These are phyloP conservation scores for Baudoinia panamericana DNA, from an alignment of 495 filamentous ascomycete species.

Conservation along the genomic window DNA sequence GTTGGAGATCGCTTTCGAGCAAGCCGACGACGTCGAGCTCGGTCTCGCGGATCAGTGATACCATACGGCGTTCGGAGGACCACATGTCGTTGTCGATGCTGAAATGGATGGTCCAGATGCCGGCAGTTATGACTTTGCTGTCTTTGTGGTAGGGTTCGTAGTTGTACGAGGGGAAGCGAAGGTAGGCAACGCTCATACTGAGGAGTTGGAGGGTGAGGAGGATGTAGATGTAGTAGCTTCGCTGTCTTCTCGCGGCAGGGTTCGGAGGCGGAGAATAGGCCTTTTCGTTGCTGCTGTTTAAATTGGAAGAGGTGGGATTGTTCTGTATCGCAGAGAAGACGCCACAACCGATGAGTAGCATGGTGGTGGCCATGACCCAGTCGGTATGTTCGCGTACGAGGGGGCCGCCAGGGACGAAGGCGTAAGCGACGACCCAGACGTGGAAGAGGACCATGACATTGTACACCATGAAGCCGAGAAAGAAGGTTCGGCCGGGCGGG, in stretches of 20 bases:
- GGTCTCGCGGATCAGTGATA: conserved; percentile 78
- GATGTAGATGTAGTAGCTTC: conserved; percentile 63
- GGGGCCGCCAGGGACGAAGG: conserved; percentile 95
- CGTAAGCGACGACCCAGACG: conserved; percentile 97
- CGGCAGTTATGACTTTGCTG: conserved; percentile 73
- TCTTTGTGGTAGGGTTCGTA: conserved; percentile 82
- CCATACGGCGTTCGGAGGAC: conserved; percentile 88
- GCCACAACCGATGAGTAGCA: conserved; percentile 74
- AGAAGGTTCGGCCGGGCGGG: conserved; percentile 65
- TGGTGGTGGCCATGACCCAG: conserved; percentile 77
- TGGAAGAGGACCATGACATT: conserved; percentile 87
- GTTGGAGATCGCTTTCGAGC: conserved; percentile 84
- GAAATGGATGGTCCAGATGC: conserved; percentile 99
- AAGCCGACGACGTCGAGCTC: conserved; percentile 93
- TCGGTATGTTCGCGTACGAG: conserved; percentile 90
- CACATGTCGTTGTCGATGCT: conserved; percentile 98
- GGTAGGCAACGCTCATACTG: conserved; percentile 65
- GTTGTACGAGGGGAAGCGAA: conserved; percentile 89
- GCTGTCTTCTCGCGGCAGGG: conserved; percentile 40
- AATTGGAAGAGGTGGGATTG: conserved; percentile 11
- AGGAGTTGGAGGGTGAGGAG: conserved; percentile 63
- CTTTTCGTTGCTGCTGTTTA: conserved; percentile 15
- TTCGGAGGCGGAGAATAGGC: conserved; percentile 38
- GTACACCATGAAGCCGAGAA: conserved; percentile 75
- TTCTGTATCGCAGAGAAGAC: conserved; percentile 61